Evolutionary conservation across 192 early-diverging fungal species (phyloP).

Genomic region (Podila verticillata): DNA sequence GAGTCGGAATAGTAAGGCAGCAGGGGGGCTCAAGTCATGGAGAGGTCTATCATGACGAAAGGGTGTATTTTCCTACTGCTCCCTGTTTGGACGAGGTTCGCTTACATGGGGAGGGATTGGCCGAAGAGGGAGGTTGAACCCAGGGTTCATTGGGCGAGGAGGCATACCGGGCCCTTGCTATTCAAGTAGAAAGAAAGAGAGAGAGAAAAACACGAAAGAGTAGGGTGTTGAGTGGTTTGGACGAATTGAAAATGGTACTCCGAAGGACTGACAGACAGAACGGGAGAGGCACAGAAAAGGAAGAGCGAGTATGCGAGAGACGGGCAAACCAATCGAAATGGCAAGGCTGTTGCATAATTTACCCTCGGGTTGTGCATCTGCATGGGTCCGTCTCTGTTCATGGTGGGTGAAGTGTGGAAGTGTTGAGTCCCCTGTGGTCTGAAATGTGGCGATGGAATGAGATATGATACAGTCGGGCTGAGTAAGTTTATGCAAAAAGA

Average conservation of each 20-base stretch:
- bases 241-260: not conserved
- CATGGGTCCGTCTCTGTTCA: not conserved
- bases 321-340: no score
- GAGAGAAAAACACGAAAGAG: not conserved
- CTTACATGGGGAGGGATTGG: conserved; percentile 43
- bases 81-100: not conserved
- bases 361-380: not conserved
- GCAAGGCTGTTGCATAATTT: not conserved
- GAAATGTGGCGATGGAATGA: not conserved
- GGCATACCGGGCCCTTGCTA: conserved; percentile 4
- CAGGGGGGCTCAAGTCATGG: no score
- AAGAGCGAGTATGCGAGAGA: no score
- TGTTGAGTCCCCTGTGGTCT: not conserved
- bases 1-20: not conserved
- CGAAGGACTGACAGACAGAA: no score
- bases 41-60: not conserved
- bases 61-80: not conserved
- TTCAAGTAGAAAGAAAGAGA: not conserved
- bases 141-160: conserved; percentile 23
- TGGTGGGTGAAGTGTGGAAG: not conserved
- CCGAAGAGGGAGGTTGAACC: conserved; percentile 28
- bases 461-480: not conserved
- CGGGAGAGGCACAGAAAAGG: no score
- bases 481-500: not conserved
- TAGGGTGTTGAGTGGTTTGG: not conserved